Evolutionary conservation across 805 yeast genomes (phyloP), one percentile per base, ranked within the genome.

Genomic region (Hemisphaericaspora nanyangensis): DNA sequence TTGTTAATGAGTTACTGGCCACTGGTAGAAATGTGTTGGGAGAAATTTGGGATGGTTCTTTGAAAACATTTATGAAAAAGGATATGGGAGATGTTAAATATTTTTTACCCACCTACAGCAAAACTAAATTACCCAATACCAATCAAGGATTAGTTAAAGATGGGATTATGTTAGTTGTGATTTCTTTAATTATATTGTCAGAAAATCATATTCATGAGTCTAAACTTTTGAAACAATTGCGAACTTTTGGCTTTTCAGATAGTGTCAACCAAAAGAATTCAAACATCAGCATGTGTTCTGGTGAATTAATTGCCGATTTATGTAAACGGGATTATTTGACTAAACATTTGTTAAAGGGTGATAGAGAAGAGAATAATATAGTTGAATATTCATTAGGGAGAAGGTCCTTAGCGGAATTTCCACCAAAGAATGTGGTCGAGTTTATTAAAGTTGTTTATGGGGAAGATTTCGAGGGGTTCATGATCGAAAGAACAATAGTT

Each of bases 321-420:
- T 45, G 53, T 17, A 56, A 48, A 43, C 49, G 52, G 32, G 69
- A 64, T 11, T 68, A 66, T 42, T 31, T 65, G 7, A 41, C 37
- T 8, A 49, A 46, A 29, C 50, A 47, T 17, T 27, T 34, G 2
- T 34, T 39, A 12, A 46, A 40, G 13, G 50, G 46, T 3, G 37
- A 37, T 6, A 32, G 47, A 4, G 50, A 45, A 29, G 34, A 51
- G 13, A 52, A 45, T 11, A 48, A 43, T 32, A 45, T 47, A 4
- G 46, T 48, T 7, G 60, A 52, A 37, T 65, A 56, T 42, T 39
- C 49, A 2, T 45, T 68, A 22, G 73, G 72, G 2, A 50, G 56
- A 29, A 46, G 71, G 17, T 50, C 65, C 6, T 35, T 58, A 18
- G 47, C 54, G 16, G 73, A 68, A 45, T 62, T 63, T 34, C 43